Percentiles rank a stretch among this genome's conserved stretches.
Conservation (phyloP, 495 filamentous ascomycete species). For the Aspergillus sclerotioniger region DNA sequence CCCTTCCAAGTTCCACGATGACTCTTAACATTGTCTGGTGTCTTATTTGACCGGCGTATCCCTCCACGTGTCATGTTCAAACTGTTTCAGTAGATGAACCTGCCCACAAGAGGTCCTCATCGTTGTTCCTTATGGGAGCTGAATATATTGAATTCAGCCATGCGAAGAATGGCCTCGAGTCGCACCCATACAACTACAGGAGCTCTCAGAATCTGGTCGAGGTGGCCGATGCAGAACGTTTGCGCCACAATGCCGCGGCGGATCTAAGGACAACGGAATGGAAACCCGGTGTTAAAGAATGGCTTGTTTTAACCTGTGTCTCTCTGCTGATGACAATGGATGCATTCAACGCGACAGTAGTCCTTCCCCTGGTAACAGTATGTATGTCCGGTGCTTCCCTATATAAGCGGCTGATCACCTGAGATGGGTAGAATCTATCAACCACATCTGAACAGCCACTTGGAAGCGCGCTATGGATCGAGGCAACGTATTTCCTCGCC, state of each 20-base stretch:
- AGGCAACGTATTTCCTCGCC: slow-evolving; percentile 39
- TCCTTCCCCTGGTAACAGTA: slow-evolving; percentile 28
- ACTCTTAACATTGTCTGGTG: not conserved
- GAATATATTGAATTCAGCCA: slow-evolving; percentile 18
- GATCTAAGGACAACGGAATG: slow-evolving; percentile 19
- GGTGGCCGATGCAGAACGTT: slow-evolving; percentile 4
- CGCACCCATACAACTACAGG: slow-evolving; percentile 8
- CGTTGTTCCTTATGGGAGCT: slow-evolving; percentile 13
- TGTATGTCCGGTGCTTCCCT: slow-evolving; percentile 9
- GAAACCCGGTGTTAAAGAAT: slow-evolving; percentile 29
- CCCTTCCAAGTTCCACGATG: not conserved
- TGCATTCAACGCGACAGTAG: slow-evolving; percentile 36
- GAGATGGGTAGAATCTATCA: slow-evolving; percentile 27
- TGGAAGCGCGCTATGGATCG: slow-evolving; percentile 39
- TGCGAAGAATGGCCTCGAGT: slow-evolving; percentile 26
- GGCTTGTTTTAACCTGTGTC: slow-evolving; percentile 34
- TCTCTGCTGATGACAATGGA: slow-evolving; percentile 40
- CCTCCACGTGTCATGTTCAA: not conserved
- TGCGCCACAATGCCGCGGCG: slow-evolving; percentile 7
- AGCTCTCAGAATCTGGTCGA: slow-evolving; percentile 15
- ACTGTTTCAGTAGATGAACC: not conserved
- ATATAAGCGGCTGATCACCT: not conserved
- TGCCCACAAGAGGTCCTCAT: not conserved
- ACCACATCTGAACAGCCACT: slow-evolving; percentile 27
- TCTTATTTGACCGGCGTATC: not conserved